Conservation (phyloP, 805 yeast genomes). For the Saccharomycopsis guyanensis region DNA sequence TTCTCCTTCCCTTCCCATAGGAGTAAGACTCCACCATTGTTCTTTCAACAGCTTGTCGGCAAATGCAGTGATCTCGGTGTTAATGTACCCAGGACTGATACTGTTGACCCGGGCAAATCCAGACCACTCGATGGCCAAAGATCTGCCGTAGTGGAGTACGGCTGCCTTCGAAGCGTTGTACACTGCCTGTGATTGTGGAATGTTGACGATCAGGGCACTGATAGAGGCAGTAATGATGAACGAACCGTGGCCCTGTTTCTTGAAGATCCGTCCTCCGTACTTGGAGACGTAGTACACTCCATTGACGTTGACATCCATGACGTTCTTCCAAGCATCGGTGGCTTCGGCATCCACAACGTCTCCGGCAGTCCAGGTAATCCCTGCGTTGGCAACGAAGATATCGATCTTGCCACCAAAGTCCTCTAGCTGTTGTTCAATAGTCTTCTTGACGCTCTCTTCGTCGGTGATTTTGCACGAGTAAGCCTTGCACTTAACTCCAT, state of each 20-base stretch:
- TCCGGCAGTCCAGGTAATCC: constrained; percentile 74
- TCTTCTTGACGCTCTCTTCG: constrained; percentile 39
- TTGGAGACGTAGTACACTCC: constrained; percentile 79
- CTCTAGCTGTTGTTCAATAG: constrained; percentile 41
- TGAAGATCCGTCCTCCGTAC: constrained; percentile 64
- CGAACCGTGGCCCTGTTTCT: constrained; percentile 63
- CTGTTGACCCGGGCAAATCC: constrained; percentile 49
- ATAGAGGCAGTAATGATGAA: constrained; percentile 81
- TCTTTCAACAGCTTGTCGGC: constrained; percentile 24
- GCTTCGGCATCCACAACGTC: constrained; percentile 40
- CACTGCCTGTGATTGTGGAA: constrained; percentile 80
- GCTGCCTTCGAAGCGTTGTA: constrained; percentile 88
- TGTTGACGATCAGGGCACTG: constrained; percentile 82
- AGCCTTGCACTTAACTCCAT: constrained; percentile 56
- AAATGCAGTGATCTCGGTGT: constrained; percentile 36
- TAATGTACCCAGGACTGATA: constrained; percentile 45
- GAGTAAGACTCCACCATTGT: constrained; percentile 30
- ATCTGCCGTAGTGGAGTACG: constrained; percentile 63
- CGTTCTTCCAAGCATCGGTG: constrained; percentile 55
- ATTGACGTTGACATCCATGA: constrained; percentile 68
- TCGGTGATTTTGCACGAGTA: constrained; percentile 54
- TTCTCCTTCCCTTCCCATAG: constrained; percentile 41
- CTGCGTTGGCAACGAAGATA: constrained; percentile 84
- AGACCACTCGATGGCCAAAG: constrained; percentile 87
- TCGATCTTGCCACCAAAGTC: constrained; percentile 80